Percentiles rank a stretch among this genome's conserved stretches.
These are phyloP conservation scores for Incumbomyces delicatus DNA, from an alignment of 2,329 filamentous ascomycete species.

Conservation along the genomic window DNA sequence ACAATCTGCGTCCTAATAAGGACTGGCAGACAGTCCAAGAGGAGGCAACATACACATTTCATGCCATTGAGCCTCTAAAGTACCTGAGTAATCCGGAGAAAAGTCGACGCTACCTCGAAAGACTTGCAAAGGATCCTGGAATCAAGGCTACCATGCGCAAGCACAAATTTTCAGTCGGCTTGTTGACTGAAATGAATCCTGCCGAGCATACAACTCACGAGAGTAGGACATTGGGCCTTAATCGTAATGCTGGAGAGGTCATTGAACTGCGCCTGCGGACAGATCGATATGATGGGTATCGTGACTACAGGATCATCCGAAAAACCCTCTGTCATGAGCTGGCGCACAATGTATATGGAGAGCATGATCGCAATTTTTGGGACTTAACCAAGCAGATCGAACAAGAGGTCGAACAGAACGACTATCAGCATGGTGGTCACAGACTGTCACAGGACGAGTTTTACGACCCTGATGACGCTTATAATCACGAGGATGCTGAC, in stretches of 20 bases:
- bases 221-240: constrained; percentile 73
- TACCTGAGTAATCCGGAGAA: constrained; percentile 68
- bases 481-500: constrained; percentile 49
- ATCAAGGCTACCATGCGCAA: constrained; percentile 74
- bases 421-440: constrained; percentile 65
- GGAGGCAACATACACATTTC: constrained; percentile 70
- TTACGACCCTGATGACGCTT: constrained; percentile 45
- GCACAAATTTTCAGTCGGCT: constrained; percentile 72
- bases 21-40: constrained; percentile 34
- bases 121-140: constrained; percentile 71
- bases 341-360: constrained; percentile 77
- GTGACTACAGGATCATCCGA: constrained; percentile 84
- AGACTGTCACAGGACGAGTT: constrained; percentile 51
- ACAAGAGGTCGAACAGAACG: constrained; percentile 67
- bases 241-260: constrained; percentile 76
- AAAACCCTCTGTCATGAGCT: constrained; percentile 92
- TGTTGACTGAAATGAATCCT: constrained; percentile 95
- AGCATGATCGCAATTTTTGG: constrained; percentile 86
- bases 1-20: constrained; percentile 13
- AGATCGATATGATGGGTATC: constrained; percentile 85
- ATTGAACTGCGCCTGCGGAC: constrained; percentile 88
- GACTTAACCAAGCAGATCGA: constrained; percentile 74
- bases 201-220: constrained; percentile 71
- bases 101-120: constrained; percentile 61
- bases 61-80: constrained; percentile 61